Base-by-base conservation (phyloP, 129 eudicot species). In the Apium graveolens region DNA sequence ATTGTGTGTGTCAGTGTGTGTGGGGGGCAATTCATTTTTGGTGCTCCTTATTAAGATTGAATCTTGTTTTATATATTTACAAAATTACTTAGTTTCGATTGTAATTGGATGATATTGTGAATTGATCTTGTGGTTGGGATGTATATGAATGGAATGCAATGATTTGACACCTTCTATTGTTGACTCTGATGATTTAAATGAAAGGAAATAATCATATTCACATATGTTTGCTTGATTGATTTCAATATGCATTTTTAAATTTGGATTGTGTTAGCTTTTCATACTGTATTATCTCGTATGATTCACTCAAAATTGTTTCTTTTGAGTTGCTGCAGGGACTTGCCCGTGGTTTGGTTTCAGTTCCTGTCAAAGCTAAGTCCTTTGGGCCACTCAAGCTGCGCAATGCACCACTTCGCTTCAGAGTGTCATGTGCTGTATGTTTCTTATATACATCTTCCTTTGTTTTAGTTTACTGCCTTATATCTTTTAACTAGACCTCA, bases 361-460 rank as follows among this genome's bases (percentile, higher is more conserved):
- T 84, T 29, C 31, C 82, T 14, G 24, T 80, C 70, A 80, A 49
- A 27, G 82, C 80, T 29, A 84, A 73, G 70, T 39, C 60, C 57
- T 80, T 77, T 78, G 80, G 70, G 11, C 78, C 84, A 48, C 74
- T 80, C n/a, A 85, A 53, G 70, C 21, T 76, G 76, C 77, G 72
- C 24, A 12, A 72, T n/a, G 78, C 79, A 55, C 78, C 78, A 77
- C 70, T 42, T 48, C 88, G 86, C 76, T 80, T 85, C 81, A 68
- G 80, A 6, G 39, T 85, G 71, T 66, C 84, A 32, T 85, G 88
- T 38, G 83, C 75, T 42, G 88, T 85, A 79, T 45, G 81, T 75
- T 76, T 57, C 17, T 55, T 39, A 60, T 38, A 4, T 38, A 34
- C 35, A 2, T 49, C 66, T 57, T 57, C 14, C 32, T 60, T 37